These are phyloP conservation scores for Eucalyptus regnans DNA, from an alignment of 345 rosid genomes.

Conservation along the genomic window DNA sequence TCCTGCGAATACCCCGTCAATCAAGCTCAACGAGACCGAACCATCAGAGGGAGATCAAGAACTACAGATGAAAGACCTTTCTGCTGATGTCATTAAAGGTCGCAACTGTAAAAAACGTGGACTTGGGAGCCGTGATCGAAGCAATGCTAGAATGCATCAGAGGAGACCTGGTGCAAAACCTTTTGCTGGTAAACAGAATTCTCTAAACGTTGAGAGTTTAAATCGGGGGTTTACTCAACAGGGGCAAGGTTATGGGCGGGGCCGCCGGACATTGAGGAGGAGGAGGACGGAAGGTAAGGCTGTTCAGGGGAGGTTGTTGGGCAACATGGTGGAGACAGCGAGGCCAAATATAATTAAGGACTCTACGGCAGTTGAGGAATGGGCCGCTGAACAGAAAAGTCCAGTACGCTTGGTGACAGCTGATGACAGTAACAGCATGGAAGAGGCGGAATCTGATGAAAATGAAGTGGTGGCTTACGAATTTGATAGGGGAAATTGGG, in stretches of 20 bases:
- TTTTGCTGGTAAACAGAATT: constrained; percentile 21
- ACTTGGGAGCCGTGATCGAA: constrained; percentile 42
- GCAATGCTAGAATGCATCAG: constrained; percentile 33
- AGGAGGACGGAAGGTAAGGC: constrained; percentile 51
- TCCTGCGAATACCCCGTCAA: constrained; percentile 24
- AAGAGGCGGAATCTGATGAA: constrained; percentile 58
- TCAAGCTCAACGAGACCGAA: constrained; percentile 37
- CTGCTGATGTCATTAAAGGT: constrained; percentile 13
- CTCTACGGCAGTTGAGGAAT: constrained; percentile 9
- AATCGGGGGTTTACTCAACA: constrained; percentile 29
- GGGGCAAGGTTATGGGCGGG: constrained; percentile 46
- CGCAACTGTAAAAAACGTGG: constrained; percentile 49
- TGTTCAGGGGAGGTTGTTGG: constrained; percentile 3
- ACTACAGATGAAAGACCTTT: constrained; percentile 13
- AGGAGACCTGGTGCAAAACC: constrained; percentile 31
- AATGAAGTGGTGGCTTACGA: constrained; percentile 37
- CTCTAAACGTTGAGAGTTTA: constrained; percentile 17
- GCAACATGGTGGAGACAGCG: not conserved
- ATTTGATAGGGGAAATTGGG: constrained; percentile 54
- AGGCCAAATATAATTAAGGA: constrained; percentile 5
- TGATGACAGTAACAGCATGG: constrained; percentile 49
- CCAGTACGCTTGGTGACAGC: constrained; percentile 26
- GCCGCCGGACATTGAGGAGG: constrained; percentile 79
- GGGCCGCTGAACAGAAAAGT: constrained; percentile 23
- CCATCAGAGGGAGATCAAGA: constrained; percentile 26